A percentile compares a stretch with the other conserved stretches of the same genome.
phyloP scores from a whole-genome alignment of 148 eudicot genomes.

The Persicaria maculosa region DNA sequence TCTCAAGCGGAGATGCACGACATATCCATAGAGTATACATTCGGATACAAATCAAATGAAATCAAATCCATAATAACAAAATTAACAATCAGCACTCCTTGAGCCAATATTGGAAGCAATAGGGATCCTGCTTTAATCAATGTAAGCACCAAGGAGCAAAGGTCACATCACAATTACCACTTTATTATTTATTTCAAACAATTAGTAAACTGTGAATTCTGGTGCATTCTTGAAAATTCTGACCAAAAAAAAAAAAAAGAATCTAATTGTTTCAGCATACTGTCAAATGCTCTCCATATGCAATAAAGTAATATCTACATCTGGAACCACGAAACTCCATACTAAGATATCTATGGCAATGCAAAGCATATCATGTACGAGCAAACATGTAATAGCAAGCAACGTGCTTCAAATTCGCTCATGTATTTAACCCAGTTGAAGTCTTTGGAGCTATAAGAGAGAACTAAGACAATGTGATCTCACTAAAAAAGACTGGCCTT shows the following conservation, averaged over 20 bases:
- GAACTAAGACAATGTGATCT: constrained; percentile 4
- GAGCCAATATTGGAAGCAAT: background rate
- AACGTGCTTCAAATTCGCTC: background rate
- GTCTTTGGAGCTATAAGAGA: constrained; percentile 1
- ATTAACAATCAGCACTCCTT: background rate
- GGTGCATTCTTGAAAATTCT: background rate
- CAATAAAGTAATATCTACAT: background rate
- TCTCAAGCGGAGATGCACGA: background rate
- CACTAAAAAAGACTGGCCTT: background rate
- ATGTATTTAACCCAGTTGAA: background rate
- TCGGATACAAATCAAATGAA: background rate
- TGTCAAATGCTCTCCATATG: background rate
- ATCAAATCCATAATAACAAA: background rate
- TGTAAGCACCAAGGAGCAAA: background rate
- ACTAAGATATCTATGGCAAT: background rate
- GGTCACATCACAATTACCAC: background rate
- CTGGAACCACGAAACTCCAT: background rate
- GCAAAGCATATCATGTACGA: background rate
- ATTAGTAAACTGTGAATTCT: background rate
- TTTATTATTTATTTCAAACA: background rate
- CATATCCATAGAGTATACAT: background rate
- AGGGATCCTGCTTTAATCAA: background rate
- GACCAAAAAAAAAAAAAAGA: background rate
- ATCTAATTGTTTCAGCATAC: background rate
- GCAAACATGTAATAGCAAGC: background rate